phyloP scores from a whole-genome alignment of 148 eudicot genomes.

The Dysphania ambrosioides region DNA sequence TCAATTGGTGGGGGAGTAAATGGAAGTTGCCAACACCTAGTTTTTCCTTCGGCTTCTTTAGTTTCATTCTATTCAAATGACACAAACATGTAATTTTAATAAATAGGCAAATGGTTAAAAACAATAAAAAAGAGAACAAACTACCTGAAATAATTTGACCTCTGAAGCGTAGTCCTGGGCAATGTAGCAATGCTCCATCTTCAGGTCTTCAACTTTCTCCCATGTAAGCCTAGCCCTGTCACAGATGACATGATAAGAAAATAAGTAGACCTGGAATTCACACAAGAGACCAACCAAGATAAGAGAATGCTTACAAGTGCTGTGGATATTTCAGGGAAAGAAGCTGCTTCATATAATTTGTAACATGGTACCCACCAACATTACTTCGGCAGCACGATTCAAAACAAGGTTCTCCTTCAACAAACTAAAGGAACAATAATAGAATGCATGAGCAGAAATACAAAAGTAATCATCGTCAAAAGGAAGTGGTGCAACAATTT shows the following conservation, averaged over 20 bases:
- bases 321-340: constrained; percentile 91
- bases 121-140: constrained; percentile 7
- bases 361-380: constrained; percentile 96
- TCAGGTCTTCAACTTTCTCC: constrained; percentile 98
- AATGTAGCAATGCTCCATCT: constrained; percentile 96
- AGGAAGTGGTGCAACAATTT: not conserved
- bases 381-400: constrained; percentile 95
- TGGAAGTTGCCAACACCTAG: constrained; percentile 90
- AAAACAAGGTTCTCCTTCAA: constrained; percentile 86
- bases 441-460: constrained; percentile 6
- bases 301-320: constrained; percentile 61
- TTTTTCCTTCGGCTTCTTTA: constrained; percentile 79
- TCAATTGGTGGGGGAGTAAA: constrained; percentile 81
- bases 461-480: not conserved
- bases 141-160: constrained; percentile 79
- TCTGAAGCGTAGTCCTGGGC: constrained; percentile 78
- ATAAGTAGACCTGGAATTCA: not conserved
- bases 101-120: too few species aligned
- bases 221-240: constrained; percentile 75
- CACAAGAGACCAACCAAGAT: constrained; percentile 1
- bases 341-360: constrained; percentile 95
- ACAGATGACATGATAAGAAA: not conserved
- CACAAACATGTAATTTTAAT: constrained; percentile 10
- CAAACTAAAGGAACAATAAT: constrained; percentile 48
- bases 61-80: constrained; percentile 57